phyloP scores from a whole-genome alignment of 1,284 basidiomycete genomes.

The Rhodotorula glutinis region DNA sequence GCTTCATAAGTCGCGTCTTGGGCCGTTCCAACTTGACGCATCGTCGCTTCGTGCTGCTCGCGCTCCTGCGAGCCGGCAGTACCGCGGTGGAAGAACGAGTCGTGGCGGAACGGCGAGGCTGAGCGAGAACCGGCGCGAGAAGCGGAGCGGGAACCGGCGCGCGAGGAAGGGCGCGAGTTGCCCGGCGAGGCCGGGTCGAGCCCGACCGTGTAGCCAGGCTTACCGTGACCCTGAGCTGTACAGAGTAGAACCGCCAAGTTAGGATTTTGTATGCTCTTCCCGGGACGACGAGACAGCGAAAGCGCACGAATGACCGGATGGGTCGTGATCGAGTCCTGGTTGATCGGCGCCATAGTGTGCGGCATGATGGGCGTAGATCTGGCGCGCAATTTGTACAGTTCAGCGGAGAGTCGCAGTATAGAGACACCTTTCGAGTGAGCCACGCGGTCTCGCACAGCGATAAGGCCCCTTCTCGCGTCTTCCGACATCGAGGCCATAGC shows the following conservation, averaged over 20 bases:
- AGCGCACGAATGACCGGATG: slow-evolving; percentile 5
- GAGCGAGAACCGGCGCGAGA: slow-evolving; percentile 1
- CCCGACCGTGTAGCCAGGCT: neutral
- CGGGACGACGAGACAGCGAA: too few species aligned
- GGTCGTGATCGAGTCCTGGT: neutral
- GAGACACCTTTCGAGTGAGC: neutral
- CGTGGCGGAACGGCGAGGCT: neutral
- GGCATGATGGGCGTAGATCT: slow-evolving; percentile 1
- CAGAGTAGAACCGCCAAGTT: too few species aligned
- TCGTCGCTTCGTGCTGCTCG: neutral
- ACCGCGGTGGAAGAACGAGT: slow-evolving; percentile 15
- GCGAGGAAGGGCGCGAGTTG: neutral
- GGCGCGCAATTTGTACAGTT: too few species aligned
- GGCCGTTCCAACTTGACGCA: slow-evolving; percentile 13
- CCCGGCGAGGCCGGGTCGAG: neutral
- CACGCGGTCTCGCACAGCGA: too few species aligned
- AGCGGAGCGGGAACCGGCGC: neutral
- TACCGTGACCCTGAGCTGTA: neutral
- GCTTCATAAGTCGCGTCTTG: slow-evolving; percentile 20
- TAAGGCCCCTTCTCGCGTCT: too few species aligned
- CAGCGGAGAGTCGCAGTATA: too few species aligned
- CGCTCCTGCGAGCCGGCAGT: neutral
- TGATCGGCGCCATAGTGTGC: slow-evolving; percentile 2
- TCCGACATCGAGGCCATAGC: too few species aligned
- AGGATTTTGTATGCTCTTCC: too few species aligned